Percentiles rank a stretch among this genome's conserved stretches.
phyloP scores from a whole-genome alignment of 495 filamentous ascomycete genomes.

The Penicillium cinerascens region DNA sequence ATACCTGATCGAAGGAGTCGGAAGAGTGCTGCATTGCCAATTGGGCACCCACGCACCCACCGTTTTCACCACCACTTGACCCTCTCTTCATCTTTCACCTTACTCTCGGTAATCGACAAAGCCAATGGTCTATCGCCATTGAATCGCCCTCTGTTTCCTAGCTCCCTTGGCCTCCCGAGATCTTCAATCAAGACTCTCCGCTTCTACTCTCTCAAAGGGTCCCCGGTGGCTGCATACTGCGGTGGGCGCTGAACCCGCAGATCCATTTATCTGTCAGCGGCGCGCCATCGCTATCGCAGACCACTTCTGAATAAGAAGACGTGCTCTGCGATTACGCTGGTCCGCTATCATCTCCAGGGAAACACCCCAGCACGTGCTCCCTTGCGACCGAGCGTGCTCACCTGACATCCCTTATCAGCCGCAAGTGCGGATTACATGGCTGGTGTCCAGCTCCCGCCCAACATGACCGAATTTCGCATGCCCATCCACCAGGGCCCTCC shows the following conservation, averaged over 20 bases:
- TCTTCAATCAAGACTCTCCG: background rate
- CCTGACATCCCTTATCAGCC: background rate
- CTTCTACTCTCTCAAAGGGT: conserved; percentile 2
- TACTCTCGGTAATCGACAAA: background rate
- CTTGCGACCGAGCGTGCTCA: conserved; percentile 4
- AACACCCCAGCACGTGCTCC: background rate
- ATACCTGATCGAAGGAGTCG: background rate
- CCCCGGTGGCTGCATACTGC: conserved; percentile 12
- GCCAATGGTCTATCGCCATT: conserved; percentile 15
- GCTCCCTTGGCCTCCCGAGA: background rate
- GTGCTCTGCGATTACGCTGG: conserved; percentile 1
- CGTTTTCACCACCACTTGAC: background rate
- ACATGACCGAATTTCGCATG: conserved; percentile 45
- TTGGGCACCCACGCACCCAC: background rate
- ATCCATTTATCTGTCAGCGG: conserved; percentile 20
- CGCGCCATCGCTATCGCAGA: conserved; percentile 18
- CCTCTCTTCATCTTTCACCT: background rate
- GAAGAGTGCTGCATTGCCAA: background rate
- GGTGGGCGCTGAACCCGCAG: conserved; percentile 24
- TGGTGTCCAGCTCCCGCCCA: conserved; percentile 28
- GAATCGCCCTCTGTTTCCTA: background rate
- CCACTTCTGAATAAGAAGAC: background rate
- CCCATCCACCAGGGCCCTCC: conserved; percentile 38
- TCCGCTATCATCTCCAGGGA: background rate
- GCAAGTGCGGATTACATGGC: conserved; percentile 24